Conservation (phyloP, 192 early-diverging fungal genomes). For the Backusella psychrophila region DNA sequence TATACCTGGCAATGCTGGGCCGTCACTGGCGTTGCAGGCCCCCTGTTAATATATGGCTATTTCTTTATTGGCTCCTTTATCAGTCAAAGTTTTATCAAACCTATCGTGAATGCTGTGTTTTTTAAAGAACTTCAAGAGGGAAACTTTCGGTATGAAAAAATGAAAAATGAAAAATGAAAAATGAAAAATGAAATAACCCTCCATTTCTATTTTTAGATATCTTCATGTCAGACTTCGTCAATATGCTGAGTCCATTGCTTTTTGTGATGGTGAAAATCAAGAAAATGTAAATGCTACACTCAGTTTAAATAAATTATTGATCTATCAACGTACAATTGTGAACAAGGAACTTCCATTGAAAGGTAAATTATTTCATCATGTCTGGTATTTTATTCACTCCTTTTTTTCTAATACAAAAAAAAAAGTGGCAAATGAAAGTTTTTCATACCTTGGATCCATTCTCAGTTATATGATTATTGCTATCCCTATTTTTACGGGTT, state of each 20-base stretch:
- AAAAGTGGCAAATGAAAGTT: constrained; percentile 55
- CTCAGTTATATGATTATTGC: constrained; percentile 80
- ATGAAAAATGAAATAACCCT: not conserved
- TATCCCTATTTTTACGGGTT: constrained; percentile 78
- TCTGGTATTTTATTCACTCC: not conserved
- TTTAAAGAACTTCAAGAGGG: constrained; percentile 79
- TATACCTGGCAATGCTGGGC: constrained; percentile 74
- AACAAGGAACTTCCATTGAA: constrained; percentile 47
- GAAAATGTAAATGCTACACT: constrained; percentile 57
- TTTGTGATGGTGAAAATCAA: constrained; percentile 71
- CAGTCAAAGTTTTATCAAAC: constrained; percentile 68
- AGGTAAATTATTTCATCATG: constrained; percentile 28
- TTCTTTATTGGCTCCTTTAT: constrained; percentile 61
- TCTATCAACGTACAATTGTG: constrained; percentile 56
- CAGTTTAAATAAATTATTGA: constrained; percentile 53
- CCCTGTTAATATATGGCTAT: constrained; percentile 69
- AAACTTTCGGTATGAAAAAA: constrained; percentile 56
- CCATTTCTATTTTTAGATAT: constrained; percentile 37
- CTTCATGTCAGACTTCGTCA: constrained; percentile 69
- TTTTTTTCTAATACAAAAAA: not conserved
- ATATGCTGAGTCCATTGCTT: constrained; percentile 79
- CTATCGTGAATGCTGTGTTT: constrained; percentile 74
- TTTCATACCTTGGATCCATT: constrained; percentile 77
- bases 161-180: not conserved
- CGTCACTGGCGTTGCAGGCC: constrained; percentile 65